These are phyloP conservation scores for Hydrangea macrophylla DNA, from an alignment of 148 eudicot species.

Conservation along the genomic window DNA sequence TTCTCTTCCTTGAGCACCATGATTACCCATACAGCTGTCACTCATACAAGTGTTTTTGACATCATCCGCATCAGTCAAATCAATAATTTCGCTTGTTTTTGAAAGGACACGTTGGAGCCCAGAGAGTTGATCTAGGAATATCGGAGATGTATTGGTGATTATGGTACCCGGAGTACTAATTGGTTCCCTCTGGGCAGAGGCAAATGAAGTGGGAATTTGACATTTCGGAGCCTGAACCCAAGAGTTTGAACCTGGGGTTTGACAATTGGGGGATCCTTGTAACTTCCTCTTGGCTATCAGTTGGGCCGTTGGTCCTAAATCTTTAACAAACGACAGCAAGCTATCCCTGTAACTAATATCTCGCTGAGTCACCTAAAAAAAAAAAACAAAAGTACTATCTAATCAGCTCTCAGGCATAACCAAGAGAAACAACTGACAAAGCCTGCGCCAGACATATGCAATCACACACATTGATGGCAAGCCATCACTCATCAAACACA, in stretches of 20 bases:
- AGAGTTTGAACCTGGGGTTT: neutral
- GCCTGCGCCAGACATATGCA: no score
- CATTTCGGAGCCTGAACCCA: slow-evolving; percentile 2
- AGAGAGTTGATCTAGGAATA: slow-evolving; percentile 12
- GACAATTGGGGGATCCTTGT: slow-evolving; percentile 25
- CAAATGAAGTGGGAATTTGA: slow-evolving; percentile 12
- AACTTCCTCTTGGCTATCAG: slow-evolving; percentile 61
- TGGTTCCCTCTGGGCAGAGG: slow-evolving; percentile 11
- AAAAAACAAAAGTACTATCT: neutral
- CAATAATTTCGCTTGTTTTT: slow-evolving; percentile 9
- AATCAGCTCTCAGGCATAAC: neutral
- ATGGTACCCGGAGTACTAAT: neutral
- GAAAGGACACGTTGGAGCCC: neutral
- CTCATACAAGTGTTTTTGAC: slow-evolving; percentile 5
- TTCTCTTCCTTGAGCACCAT: neutral
- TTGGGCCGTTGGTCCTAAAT: slow-evolving; percentile 70
- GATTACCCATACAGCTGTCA: neutral
- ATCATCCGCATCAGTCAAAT: slow-evolving; percentile 20
- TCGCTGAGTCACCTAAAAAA: slow-evolving; percentile 39
- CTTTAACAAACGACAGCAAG: slow-evolving; percentile 58
- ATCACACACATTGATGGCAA: neutral
- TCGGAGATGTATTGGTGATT: neutral
- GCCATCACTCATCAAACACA: neutral
- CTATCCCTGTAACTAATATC: slow-evolving; percentile 54
- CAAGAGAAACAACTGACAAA: no score